Base-by-base conservation (phyloP, 1,284 basidiomycete species). In the Microbotryum saponariae region DNA sequence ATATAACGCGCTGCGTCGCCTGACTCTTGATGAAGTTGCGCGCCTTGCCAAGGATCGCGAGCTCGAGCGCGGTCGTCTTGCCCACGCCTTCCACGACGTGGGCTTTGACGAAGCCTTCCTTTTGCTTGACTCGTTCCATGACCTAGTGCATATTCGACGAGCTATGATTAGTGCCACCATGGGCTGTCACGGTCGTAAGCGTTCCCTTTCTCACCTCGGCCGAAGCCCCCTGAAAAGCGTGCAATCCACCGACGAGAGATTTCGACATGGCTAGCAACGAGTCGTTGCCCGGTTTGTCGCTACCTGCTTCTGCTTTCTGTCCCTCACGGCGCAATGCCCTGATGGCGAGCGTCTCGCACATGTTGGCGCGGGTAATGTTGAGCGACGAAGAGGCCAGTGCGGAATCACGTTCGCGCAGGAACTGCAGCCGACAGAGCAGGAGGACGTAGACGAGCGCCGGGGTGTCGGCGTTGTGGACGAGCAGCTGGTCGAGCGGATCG, bases 321-420 rank as follows among this genome's bases (percentile, higher is more conserved):
- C 60, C 64, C 49, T 68, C 64, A 21, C 63, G 60, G 8, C 70
- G 62, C 8, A 74, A 50, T 3, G 73, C 53, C 51, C 67, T 66
- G 53, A 67, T 65, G 1, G 73, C 73, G 14, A 74, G 60, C 21
- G 72, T 60, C 60, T 74, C 73, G 62, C 73, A 74, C 2, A 73
- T 51, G 20, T 65, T 63, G 4, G 73, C 73, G 6, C 71, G 51
- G 7, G 71, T 65, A 33, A 67, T 66, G 62, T 71, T 71, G 33
- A 72, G 58, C 1, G 64, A 68, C n/a, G 51, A 58, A 6, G 65
- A 67, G 8, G 68, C 55, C 33, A 69, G 61, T 4, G 57, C 56
- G 14, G 57, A 51, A 14, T 59, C 51, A 29, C 60, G 52, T 18
- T 69, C 65, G 45, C 63, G 61, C 31, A 69, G 45, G 60, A 65